Base-by-base conservation (phyloP, 768 basidiomycete genomes). In the Amanita pallidorosea region DNA sequence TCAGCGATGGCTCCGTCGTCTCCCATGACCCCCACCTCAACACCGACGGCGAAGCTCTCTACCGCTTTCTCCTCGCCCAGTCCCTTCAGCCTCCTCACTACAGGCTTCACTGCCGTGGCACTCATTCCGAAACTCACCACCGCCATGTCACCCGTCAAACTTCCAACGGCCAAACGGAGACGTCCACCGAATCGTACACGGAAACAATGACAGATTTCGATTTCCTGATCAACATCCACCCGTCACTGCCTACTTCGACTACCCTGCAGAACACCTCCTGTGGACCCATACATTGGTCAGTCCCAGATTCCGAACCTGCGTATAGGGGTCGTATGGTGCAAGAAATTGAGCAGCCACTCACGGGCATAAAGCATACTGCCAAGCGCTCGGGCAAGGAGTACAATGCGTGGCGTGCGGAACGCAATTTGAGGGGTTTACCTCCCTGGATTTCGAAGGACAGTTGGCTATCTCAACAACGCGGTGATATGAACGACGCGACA, bases 11-110 rank as follows among this genome's bases (percentile, higher is more conserved):
- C 2, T 63, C 80, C 42, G 68, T 85, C 53, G 65, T 88, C 48
- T 84, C 85, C 12, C 85, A 88, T 61, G 87, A 88, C 56, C 66
- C 61, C 5, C 83, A 85, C 59, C 62, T 86, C 42, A 86, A 86
- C 52, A 64, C 73, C 45, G 83, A 86, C 56, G 83, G 83, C 29
- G 82, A 83, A 58, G 79, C 80, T 0, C 71, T 88, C 20, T 87
- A 85, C 61, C 77, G 84, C 51, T 90, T 87, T 63, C 66, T 90
- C 15, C 74, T 86, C 20, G 70, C 71, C 4, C 78, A 83, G 47
- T 71, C 81, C 2, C 61, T 57, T 29, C 63, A 57, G 2, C 68
- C 66, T 2, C 83, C 83, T 4, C 62, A 53, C 18, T 67, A 75
- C 53, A 62, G 65, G 33, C 59, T 85, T 4, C 74, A 70, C 38